phyloP scores from a whole-genome alignment of 1,284 basidiomycete genomes.

The Ustilago loliicola region DNA sequence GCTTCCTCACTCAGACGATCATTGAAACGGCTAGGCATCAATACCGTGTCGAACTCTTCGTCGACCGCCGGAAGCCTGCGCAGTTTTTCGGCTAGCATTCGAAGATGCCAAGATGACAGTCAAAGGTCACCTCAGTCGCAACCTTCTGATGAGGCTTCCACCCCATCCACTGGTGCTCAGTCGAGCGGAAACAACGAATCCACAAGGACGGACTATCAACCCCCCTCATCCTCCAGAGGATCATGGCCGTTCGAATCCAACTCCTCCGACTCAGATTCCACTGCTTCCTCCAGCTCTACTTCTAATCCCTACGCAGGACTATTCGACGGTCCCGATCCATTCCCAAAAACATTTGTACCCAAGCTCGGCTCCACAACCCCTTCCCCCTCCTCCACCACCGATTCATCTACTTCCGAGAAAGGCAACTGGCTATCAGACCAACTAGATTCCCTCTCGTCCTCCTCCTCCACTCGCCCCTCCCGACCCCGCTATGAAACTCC shows the following conservation, averaged over 20 bases:
- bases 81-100: slow-evolving; percentile 23
- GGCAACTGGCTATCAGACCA: slow-evolving; percentile 38
- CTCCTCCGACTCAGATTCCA: neutral
- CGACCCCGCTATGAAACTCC: slow-evolving; percentile 9
- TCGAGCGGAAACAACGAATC: neutral
- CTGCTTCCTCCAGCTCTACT: slow-evolving; percentile 11
- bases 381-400: neutral
- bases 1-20: slow-evolving; percentile 23
- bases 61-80: slow-evolving; percentile 8
- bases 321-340: slow-evolving; percentile 39
- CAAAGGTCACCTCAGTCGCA: slow-evolving; percentile 13
- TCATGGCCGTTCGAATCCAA: slow-evolving; percentile 29
- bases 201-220: slow-evolving; percentile 13
- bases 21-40: neutral
- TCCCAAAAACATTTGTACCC: slow-evolving; percentile 24
- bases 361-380: slow-evolving; percentile 2
- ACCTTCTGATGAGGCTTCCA: slow-evolving; percentile 8
- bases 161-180: neutral
- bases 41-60: neutral
- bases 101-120: slow-evolving; percentile 24
- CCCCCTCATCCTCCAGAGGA: slow-evolving; percentile 19
- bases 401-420: slow-evolving; percentile 3
- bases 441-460: slow-evolving; percentile 35
- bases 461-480: slow-evolving; percentile 12
- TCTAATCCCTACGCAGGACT: slow-evolving; percentile 39